phyloP scores from a whole-genome alignment of 768 basidiomycete genomes.

The Trametes cinnabarina region DNA sequence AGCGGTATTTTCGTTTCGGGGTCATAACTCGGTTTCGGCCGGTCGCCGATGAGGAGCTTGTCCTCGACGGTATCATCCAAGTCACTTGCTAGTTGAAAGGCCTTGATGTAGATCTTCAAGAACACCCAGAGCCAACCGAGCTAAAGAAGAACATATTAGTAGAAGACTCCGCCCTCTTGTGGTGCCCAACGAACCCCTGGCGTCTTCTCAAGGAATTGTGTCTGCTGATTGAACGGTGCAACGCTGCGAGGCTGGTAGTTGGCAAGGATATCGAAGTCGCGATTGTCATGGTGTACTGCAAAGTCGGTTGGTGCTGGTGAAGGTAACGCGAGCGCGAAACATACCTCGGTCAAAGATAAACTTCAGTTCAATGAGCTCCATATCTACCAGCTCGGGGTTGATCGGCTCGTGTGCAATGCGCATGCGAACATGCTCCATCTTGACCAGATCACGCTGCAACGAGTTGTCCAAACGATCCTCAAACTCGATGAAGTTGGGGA shows the following conservation, averaged over 20 bases:
- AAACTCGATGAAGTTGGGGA: constrained; percentile 81
- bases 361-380: constrained; percentile 81
- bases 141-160: constrained; percentile 35
- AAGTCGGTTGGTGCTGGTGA: neutral
- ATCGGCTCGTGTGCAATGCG: constrained; percentile 72
- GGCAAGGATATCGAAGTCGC: constrained; percentile 76
- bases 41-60: constrained; percentile 76
- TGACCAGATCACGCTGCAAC: constrained; percentile 76
- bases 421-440: constrained; percentile 85
- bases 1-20: constrained; percentile 51
- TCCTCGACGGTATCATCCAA: constrained; percentile 79
- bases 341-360: constrained; percentile 75
- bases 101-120: constrained; percentile 74
- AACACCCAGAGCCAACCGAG: constrained; percentile 70
- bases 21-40: constrained; percentile 61
- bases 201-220: constrained; percentile 57
- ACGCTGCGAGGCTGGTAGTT: constrained; percentile 67
- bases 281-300: constrained; percentile 81
- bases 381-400: constrained; percentile 68
- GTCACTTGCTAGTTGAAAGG: constrained; percentile 76
- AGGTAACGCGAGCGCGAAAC: constrained; percentile 26
- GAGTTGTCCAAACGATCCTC: constrained; percentile 82
- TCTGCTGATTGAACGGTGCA: constrained; percentile 62
- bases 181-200: constrained; percentile 57
- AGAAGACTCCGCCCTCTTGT: neutral